Percentiles rank a stretch among this genome's conserved stretches.
Evolutionary conservation across 2,329 filamentous ascomycete species (phyloP).

Genomic region (Myriangium duriaei): DNA sequence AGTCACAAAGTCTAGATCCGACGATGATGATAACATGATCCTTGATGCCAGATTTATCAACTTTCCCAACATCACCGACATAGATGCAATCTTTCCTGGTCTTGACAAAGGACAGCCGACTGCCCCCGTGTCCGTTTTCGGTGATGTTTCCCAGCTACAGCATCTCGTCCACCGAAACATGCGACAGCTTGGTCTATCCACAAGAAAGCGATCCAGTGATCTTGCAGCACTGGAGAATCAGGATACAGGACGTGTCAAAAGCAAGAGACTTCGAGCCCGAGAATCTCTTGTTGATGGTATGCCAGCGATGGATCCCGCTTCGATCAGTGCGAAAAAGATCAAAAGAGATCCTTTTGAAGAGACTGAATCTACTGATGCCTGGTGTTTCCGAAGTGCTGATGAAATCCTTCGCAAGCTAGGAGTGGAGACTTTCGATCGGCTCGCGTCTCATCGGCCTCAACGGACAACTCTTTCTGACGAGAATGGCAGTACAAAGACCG

Average conservation of each 20-base stretch:
- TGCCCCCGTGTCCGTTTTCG: constrained; percentile 9
- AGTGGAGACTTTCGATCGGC: constrained; percentile 2
- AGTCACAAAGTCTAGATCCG: background rate
- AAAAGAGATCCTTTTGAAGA: constrained; percentile 7
- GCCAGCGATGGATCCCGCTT: constrained; percentile 15
- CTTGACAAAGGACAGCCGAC: constrained; percentile 19
- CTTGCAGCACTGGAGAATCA: constrained; percentile 46
- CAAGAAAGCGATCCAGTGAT: constrained; percentile 49
- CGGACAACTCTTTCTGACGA: background rate
- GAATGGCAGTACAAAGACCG: constrained; percentile 1
- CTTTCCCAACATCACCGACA: constrained; percentile 11
- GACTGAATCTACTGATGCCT: constrained; percentile 6
- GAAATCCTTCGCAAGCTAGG: constrained; percentile 4
- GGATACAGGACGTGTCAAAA: constrained; percentile 45
- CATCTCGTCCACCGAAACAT: constrained; percentile 22
- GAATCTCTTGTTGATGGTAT: constrained; percentile 36
- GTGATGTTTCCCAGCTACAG: constrained; percentile 17
- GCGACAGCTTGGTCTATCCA: constrained; percentile 24
- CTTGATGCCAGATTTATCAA: constrained; percentile 2
- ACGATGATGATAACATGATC: constrained; percentile 4
- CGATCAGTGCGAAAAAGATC: constrained; percentile 8
- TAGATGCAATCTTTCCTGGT: constrained; percentile 22
- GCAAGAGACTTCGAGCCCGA: constrained; percentile 48
- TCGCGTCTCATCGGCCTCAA: constrained; percentile 1
- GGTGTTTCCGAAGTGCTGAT: constrained; percentile 2